Conservation (phyloP, 257 asterid genomes). For the Paraleonurus japonicus region DNA sequence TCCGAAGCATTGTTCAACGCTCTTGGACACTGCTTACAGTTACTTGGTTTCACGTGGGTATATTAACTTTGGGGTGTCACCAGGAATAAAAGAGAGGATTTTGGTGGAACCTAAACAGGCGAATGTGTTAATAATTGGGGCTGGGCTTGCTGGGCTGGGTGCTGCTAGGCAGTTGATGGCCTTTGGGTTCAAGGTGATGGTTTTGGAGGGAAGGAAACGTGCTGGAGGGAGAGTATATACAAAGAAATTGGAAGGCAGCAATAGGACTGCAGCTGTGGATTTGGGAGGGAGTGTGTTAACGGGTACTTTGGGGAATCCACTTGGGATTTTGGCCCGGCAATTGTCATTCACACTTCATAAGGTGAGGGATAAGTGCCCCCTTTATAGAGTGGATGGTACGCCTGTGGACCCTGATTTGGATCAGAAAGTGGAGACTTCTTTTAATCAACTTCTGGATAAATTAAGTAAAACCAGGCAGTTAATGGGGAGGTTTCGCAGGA, state of each 20-base stretch:
- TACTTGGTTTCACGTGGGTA: constrained; percentile 81
- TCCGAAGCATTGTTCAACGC: constrained; percentile 61
- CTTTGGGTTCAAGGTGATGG: constrained; percentile 81
- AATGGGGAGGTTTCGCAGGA: constrained; percentile 92
- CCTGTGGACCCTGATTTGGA: constrained; percentile 70
- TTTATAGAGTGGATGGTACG: constrained; percentile 58
- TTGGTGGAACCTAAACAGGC: constrained; percentile 46
- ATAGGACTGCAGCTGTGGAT: constrained; percentile 76
- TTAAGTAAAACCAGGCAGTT: constrained; percentile 60
- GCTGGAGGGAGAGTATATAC: constrained; percentile 94
- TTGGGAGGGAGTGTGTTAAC: constrained; percentile 95
- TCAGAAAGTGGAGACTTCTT: constrained; percentile 62
- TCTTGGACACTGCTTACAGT: constrained; percentile 64
- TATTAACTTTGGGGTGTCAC: constrained; percentile 91
- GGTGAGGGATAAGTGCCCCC: constrained; percentile 89
- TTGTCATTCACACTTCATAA: constrained; percentile 75
- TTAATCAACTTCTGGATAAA: constrained; percentile 67
- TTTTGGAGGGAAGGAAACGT: constrained; percentile 85
- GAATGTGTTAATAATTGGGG: constrained; percentile 79
- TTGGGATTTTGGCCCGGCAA: constrained; percentile 92
- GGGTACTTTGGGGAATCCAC: constrained; percentile 85
- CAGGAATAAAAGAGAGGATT: constrained; percentile 62
- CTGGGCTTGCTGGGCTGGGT: constrained; percentile 92
- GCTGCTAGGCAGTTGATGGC: constrained; percentile 97
- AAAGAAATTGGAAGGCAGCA: constrained; percentile 56